phyloP scores from a whole-genome alignment of 768 basidiomycete genomes.

The Hypsizygus marmoreus region DNA sequence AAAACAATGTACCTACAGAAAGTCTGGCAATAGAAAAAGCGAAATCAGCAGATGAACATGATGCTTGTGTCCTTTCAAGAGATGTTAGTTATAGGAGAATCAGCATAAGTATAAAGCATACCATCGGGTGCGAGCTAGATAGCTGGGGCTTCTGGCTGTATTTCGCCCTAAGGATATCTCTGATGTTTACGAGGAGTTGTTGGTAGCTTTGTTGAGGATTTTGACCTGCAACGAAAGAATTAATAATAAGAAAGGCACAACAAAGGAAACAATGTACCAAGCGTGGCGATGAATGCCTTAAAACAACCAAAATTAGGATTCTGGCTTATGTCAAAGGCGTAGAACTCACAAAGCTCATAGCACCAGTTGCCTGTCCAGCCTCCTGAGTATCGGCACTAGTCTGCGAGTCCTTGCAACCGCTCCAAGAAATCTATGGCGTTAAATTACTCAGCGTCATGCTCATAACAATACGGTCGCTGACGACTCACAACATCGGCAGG shows the following conservation, averaged over 20 bases:
- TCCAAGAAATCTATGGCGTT: constrained; percentile 70
- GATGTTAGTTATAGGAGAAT: not conserved
- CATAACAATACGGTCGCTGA: not conserved
- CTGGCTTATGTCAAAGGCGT: not conserved
- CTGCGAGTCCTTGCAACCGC: constrained; percentile 79
- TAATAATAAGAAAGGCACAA: not conserved
- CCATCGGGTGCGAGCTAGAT: constrained; percentile 44
- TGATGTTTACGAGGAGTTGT: constrained; percentile 40
- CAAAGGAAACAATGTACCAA: constrained; percentile 41
- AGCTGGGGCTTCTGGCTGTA: constrained; percentile 48
- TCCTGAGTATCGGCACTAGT: constrained; percentile 81
- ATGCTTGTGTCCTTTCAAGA: constrained; percentile 35
- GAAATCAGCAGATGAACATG: constrained; percentile 37
- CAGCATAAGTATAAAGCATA: constrained; percentile 12
- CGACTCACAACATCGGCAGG: constrained; percentile 81
- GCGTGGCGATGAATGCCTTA: constrained; percentile 58
- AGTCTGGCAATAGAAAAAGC: not conserved
- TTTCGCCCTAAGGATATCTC: constrained; percentile 39
- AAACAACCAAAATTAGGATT: constrained; percentile 1
- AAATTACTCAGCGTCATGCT: not conserved
- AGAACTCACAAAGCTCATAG: constrained; percentile 72
- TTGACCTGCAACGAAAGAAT: constrained; percentile 36
- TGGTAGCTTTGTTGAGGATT: constrained; percentile 46
- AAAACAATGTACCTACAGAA: not conserved
- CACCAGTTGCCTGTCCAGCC: constrained; percentile 67